Base-by-base conservation (phyloP, 352 stramenopile species). In the Pythium dissimile region DNA sequence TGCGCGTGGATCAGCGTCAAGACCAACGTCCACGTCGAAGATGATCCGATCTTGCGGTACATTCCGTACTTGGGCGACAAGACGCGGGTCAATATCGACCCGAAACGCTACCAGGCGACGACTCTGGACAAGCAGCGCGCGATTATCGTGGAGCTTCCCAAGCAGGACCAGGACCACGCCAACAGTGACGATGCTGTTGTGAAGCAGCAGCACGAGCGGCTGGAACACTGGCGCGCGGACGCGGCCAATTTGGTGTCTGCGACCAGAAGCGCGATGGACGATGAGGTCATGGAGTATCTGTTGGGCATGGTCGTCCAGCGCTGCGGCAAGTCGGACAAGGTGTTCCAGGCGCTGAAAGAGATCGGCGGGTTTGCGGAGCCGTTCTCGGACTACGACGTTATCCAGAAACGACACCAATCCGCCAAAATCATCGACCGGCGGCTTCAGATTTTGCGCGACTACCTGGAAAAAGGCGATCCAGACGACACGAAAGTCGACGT, bases 1-100 rank as follows among this genome's bases (percentile, higher is more conserved):
- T 86, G 80, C 45, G 69, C 80, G n/a, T 86, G 79, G 64, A 77
- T 89, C 41, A 76, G 79, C 7, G 64, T 96, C 11, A 78, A 77
- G 24, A 90, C 80, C 21, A 91, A 88, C 43, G 68, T 83, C 28
- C 78, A 75, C 37, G 77, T 88, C 1, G 83, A 92, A 12, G 88
- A 97, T 64, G 83, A 97, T 48, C 72, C 80, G 5, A 76, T 94
- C 30, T 66, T 98, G 47, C 75, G 83, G 12, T 92, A 94, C 52
- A 75, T 97, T 9, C 91, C 91, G 3, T 96, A 96, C 62, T 80
- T 97, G 59, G 89, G 89, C 16, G 88, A 97, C 16, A 68, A 78
- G 21, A 62, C 68, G 5, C 63, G 54, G 3, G 54, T 90, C 52
- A 64, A 71, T 7, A 79, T 90, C 43, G 76, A 88, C 38, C 83